phyloP scores from a whole-genome alignment of 805 yeast species.

The Cyberlindnera mrakii region DNA sequence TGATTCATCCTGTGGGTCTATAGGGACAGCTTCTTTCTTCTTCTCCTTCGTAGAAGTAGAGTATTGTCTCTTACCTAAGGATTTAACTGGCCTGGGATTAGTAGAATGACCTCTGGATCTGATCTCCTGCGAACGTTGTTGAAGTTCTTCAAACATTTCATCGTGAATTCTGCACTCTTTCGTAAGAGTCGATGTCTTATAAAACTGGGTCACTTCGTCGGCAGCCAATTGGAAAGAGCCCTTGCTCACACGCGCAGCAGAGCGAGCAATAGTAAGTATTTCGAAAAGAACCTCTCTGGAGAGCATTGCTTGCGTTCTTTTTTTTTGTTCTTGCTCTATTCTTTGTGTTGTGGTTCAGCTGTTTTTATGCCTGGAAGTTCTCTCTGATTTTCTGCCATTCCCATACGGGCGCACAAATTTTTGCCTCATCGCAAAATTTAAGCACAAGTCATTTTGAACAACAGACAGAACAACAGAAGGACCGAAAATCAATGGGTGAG shows the following conservation, averaged over 20 bases:
- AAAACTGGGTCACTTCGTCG: constrained; percentile 12
- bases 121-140: constrained; percentile 3
- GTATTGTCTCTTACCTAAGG: constrained; percentile 10
- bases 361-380: too few species aligned
- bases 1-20: constrained; percentile 33
- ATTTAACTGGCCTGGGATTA: not conserved
- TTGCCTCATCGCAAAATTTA: constrained; percentile 3
- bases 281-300: constrained; percentile 17
- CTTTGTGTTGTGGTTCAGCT: too few species aligned
- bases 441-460: not conserved
- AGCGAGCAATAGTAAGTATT: constrained; percentile 13
- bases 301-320: constrained; percentile 7
- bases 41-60: constrained; percentile 7
- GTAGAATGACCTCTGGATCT: constrained; percentile 4
- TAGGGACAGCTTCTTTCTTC: constrained; percentile 11
- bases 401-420: constrained; percentile 3
- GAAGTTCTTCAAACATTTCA: constrained; percentile 20
- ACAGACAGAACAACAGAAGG: not conserved
- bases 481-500: constrained; percentile 7
- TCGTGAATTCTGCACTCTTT: constrained; percentile 20
- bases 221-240: constrained; percentile 9
- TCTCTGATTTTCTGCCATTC: not conserved
- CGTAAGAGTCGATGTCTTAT: constrained; percentile 18
- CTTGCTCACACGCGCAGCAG: constrained; percentile 11
- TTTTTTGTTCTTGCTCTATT: not conserved